Conservation (phyloP, 1,139 yeast genomes). For the Saccharomyces pastorianus region DNA sequence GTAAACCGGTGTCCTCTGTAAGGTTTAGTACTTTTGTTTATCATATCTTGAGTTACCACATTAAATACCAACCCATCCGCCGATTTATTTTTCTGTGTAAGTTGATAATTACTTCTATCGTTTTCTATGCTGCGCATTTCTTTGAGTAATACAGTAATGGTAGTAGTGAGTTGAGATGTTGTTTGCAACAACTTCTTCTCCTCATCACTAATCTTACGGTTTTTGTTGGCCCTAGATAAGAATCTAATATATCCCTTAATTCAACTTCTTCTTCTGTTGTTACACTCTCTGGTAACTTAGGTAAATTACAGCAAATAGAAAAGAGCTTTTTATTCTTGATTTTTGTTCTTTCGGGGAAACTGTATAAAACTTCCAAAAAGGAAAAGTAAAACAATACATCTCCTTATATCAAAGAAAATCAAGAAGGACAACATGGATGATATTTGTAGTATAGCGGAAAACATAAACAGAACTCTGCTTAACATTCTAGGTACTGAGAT, state of each 20-base stretch:
- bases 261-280: constrained; percentile 1
- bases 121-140: constrained; percentile 2
- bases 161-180: constrained; percentile 1
- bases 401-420: background rate
- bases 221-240: constrained; percentile 1
- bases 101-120: constrained; percentile 6
- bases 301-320: constrained; percentile 1
- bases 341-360: background rate
- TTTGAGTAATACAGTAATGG: constrained; percentile 1
- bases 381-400: background rate
- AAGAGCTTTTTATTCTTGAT: background rate
- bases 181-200: constrained; percentile 1
- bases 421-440: background rate
- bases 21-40: constrained; percentile 1
- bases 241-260: constrained; percentile 1
- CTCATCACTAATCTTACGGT: constrained; percentile 1
- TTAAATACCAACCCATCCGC: constrained; percentile 3
- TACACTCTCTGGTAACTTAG: constrained; percentile 1
- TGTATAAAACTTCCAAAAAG: background rate
- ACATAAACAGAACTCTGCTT: background rate
- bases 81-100: constrained; percentile 1
- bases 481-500: background rate
- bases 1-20: constrained; percentile 20
- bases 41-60: constrained; percentile 4
- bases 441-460: background rate